Base-by-base conservation (phyloP, 306 rosid species). In the Castanea sativa region DNA sequence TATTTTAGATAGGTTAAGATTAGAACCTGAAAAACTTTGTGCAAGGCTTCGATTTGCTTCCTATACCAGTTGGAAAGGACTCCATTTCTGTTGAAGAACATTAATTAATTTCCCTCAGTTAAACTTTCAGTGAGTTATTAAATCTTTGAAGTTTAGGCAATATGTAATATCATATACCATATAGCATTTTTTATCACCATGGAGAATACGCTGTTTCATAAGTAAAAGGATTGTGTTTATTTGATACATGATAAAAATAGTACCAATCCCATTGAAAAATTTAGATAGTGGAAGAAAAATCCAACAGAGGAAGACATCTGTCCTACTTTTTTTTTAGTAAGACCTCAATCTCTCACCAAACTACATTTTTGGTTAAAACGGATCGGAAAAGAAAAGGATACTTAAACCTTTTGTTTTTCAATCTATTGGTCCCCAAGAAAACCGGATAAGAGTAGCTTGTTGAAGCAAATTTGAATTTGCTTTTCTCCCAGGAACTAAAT, bases 1-100 rank as follows among this genome's bases (percentile, higher is more conserved):
- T 55, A 89, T 86, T 93, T 93, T 89, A 86, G 94, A 90, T 78
- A 86, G 67, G 95, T 91, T 92, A 89, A 90, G 98, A 94, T 92
- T 94, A 81, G 96, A 89, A 94, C 98, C 98, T 94, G 97, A 94
- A 94, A 94, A 94, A 94, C 98, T 94, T 94, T 90, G 97, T 92
- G 97, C 98, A 94, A 81, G 98, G 98, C 96, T 89, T 94, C 89
- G 88, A 88, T 92, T 94, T 92, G 98, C 97, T 94, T 92, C 96
- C 98, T 90, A 90, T 83, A 92, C 97, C 96, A 92, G 90, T 74
- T 86, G 90, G 61, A 84, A 87, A 85, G 85, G 93, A 86, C 87
- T 92, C 96, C 96, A 56, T 76, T 94, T 94, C 98, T 94, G 97
- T 94, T 91, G 84, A 89, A 92, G 85, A 89, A 88, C 92, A 94